Evolutionary conservation across 208 protist genomes (phyloP).

Genomic region (Wallacemonas sp.): DNA sequence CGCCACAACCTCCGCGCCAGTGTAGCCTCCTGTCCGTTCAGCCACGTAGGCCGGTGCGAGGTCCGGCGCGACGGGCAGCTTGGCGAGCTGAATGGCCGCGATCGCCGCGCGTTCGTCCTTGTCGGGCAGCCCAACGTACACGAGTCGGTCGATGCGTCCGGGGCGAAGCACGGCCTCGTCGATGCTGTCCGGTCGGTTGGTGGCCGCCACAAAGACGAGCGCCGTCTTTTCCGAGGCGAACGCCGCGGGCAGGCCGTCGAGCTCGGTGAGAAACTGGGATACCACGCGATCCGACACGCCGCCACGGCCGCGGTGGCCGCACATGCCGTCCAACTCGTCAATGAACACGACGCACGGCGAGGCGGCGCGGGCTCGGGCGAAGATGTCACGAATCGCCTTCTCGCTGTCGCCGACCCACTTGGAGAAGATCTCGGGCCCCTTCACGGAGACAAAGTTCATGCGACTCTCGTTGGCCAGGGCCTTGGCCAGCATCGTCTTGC

Average conservation of each 20-base stretch:
- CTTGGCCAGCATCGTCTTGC: conserved; percentile 99
- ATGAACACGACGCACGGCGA: conserved; percentile 97
- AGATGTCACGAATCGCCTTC: conserved; percentile 98
- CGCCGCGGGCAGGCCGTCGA: conserved; percentile 85
- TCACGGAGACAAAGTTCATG: conserved; percentile 90
- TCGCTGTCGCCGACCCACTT: conserved; percentile 99
- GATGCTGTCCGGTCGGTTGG: conserved; percentile 91
- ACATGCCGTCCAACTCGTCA: conserved; percentile 99
- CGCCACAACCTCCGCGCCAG: conserved; percentile 93
- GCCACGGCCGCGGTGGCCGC: conserved; percentile 87
- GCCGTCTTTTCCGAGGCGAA: conserved; percentile 64
- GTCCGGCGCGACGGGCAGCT: conserved; percentile 53
- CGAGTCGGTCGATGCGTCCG: conserved; percentile 89
- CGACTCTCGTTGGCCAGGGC: conserved; percentile 96
- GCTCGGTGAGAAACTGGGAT: conserved; percentile 96
- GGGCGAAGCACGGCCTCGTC: conserved; percentile 93
- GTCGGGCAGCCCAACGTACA: conserved; percentile 94
- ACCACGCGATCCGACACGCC: conserved; percentile 97
- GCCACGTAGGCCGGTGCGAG: conserved; percentile 65
- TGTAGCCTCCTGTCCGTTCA: conserved; percentile 78
- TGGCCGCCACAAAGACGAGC: conserved; percentile 95
- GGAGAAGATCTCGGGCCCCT: conserved; percentile 97
- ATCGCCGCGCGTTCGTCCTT: conserved; percentile 80
- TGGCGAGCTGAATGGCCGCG: conserved; percentile 71
- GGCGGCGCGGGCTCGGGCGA: conserved; percentile 60